A percentile compares a stretch with the other conserved stretches of the same genome.
phyloP scores from a whole-genome alignment of 2,329 filamentous ascomycete species.

The Neofusicoccum ribis region DNA sequence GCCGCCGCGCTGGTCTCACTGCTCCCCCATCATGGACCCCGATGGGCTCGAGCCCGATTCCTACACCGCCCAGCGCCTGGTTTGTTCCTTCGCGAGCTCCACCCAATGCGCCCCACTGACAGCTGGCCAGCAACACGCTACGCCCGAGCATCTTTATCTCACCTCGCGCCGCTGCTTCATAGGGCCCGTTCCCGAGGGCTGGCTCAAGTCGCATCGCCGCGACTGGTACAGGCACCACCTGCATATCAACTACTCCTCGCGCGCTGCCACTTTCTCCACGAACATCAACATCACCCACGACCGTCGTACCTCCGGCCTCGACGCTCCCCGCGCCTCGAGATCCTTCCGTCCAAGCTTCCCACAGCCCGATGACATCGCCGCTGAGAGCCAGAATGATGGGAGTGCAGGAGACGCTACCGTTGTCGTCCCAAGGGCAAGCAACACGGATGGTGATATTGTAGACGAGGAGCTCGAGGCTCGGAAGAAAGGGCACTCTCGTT shows the following conservation, averaged over 20 bases:
- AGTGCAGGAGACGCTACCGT: constrained; percentile 9
- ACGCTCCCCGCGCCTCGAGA: constrained; percentile 41
- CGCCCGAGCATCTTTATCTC: constrained; percentile 61
- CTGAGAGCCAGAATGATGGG: constrained; percentile 29
- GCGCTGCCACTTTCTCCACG: constrained; percentile 53
- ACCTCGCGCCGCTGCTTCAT: constrained; percentile 65
- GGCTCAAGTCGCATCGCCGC: constrained; percentile 63
- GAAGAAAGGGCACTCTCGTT: background rate
- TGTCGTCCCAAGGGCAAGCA: constrained; percentile 8
- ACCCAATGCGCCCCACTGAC: constrained; percentile 20
- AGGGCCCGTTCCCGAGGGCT: constrained; percentile 65
- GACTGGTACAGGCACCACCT: constrained; percentile 61
- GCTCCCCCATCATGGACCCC: constrained; percentile 6
- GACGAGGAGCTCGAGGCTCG: background rate
- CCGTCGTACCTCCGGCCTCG: constrained; percentile 43
- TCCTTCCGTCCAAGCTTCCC: constrained; percentile 44
- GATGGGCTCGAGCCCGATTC: constrained; percentile 39
- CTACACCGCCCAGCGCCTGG: constrained; percentile 55
- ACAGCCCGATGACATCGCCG: constrained; percentile 40
- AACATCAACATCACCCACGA: constrained; percentile 46
- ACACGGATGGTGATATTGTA: constrained; percentile 12
- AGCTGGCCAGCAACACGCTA: constrained; percentile 56
- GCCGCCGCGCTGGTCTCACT: constrained; percentile 8
- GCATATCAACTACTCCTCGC: constrained; percentile 45
- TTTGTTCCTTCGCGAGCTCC: background rate